Evolutionary conservation across 805 yeast species (phyloP).

Genomic region (Candida tibetensis): DNA sequence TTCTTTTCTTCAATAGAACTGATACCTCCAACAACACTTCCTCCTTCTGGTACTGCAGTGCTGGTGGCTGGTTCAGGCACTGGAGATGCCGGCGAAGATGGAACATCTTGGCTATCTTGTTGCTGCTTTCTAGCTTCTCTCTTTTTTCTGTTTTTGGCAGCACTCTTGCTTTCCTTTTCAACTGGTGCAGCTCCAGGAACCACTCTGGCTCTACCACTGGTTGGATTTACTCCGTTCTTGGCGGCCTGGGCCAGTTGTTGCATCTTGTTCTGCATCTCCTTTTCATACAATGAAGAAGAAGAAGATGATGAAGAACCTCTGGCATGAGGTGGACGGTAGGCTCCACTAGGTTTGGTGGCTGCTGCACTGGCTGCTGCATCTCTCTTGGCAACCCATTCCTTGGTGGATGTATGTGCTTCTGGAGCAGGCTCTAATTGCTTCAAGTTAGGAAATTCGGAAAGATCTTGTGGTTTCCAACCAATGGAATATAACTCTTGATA

Average conservation of each 20-base stretch:
- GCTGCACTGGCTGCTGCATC: slow-evolving; percentile 31
- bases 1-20: slow-evolving; percentile 85
- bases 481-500: slow-evolving; percentile 77
- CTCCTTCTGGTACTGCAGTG: slow-evolving; percentile 20
- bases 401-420: slow-evolving; percentile 68
- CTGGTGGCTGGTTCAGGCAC: slow-evolving; percentile 15
- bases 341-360: slow-evolving; percentile 69
- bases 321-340: slow-evolving; percentile 97
- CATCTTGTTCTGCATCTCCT: slow-evolving; percentile 39
- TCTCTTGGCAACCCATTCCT: slow-evolving; percentile 49
- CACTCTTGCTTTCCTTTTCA: slow-evolving; percentile 54
- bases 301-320: slow-evolving; percentile 38
- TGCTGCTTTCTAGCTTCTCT: slow-evolving; percentile 53
- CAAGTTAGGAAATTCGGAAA: slow-evolving; percentile 53
- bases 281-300: slow-evolving; percentile 49
- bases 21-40: slow-evolving; percentile 58
- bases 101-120: slow-evolving; percentile 7
- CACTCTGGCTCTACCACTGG: slow-evolving; percentile 31
- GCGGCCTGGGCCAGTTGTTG: slow-evolving; percentile 5
- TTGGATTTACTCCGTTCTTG: slow-evolving; percentile 20
- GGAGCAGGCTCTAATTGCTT: slow-evolving; percentile 54
- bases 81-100: slow-evolving; percentile 10
- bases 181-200: slow-evolving; percentile 59
- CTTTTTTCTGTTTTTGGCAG: slow-evolving; percentile 74
- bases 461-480: slow-evolving; percentile 75